Conservation (phyloP, 2,329 filamentous ascomycete species). For the Monosporascus sp. region DNA sequence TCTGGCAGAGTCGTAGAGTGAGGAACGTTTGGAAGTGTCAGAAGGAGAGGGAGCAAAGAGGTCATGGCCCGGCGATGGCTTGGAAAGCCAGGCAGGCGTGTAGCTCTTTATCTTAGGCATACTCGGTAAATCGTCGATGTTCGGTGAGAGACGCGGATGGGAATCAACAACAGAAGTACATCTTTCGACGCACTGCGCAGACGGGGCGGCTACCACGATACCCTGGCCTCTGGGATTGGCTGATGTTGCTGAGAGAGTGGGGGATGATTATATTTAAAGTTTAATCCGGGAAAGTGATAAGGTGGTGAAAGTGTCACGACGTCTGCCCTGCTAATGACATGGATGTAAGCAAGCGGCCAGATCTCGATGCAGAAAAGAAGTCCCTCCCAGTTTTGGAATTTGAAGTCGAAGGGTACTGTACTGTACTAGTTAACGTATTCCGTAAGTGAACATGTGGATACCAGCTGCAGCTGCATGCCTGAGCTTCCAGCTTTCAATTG, state of each 20-base stretch:
- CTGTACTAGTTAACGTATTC: too few species aligned
- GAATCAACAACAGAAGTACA: constrained; percentile 18
- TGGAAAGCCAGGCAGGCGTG: constrained; percentile 81
- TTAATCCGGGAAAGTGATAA: not conserved
- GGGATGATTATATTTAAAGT: not conserved
- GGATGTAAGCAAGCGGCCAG: too few species aligned
- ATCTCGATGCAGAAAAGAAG: not conserved
- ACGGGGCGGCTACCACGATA: not conserved
- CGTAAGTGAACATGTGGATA: not conserved
- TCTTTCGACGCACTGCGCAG: constrained; percentile 3
- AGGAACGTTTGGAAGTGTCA: constrained; percentile 28
- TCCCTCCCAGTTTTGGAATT: not conserved
- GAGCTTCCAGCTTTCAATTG: not conserved
- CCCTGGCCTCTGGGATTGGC: not conserved
- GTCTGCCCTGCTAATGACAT: too few species aligned
- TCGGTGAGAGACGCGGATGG: constrained; percentile 14
- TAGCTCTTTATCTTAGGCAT: constrained; percentile 88
- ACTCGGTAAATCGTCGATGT: constrained; percentile 13
- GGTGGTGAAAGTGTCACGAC: too few species aligned
- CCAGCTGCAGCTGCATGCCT: not conserved
- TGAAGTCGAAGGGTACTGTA: not conserved
- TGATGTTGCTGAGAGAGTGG: not conserved
- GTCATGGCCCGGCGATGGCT: constrained; percentile 69
- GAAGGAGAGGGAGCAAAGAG: constrained; percentile 59
- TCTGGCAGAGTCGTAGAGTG: constrained; percentile 40